Conservation (phyloP, 495 filamentous ascomycete genomes). For the Penicillium longicatenatum region DNA sequence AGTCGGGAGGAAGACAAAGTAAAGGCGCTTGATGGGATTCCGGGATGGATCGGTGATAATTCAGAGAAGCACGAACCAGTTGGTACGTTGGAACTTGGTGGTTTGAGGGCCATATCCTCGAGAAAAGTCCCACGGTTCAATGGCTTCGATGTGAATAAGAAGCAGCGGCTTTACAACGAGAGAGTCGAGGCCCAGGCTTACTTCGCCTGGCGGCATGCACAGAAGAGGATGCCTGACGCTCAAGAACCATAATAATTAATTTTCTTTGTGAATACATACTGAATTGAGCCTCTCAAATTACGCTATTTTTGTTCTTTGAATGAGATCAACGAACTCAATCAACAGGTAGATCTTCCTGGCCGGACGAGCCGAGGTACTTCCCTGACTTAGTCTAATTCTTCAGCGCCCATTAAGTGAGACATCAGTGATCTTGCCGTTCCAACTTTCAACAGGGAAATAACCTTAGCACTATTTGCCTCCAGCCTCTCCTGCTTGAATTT, state of each 20-base stretch:
- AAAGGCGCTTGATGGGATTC: conserved; percentile 8
- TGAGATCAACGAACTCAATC: too few relatives aligned
- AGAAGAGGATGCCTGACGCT: background rate
- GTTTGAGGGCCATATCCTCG: background rate
- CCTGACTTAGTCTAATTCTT: too few relatives aligned
- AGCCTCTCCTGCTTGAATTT: too few relatives aligned
- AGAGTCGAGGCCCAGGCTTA: background rate
- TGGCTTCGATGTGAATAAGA: background rate
- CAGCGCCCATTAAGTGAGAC: too few relatives aligned
- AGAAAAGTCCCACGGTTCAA: background rate
- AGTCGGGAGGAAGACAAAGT: background rate
- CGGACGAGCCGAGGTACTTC: too few relatives aligned
- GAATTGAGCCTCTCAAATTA: too few relatives aligned
- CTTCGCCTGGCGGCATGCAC: background rate
- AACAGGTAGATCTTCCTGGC: too few relatives aligned
- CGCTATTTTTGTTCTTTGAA: too few relatives aligned
- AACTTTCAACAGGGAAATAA: too few relatives aligned
- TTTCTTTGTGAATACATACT: too few relatives aligned
- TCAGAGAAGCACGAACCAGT: background rate
- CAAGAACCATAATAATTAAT: background rate
- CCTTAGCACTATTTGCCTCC: too few relatives aligned
- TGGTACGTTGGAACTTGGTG: background rate
- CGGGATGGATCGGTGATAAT: conserved; percentile 6
- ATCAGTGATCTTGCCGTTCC: too few relatives aligned
- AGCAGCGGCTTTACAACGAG: background rate